Base-by-base conservation (phyloP, 179 eudicot genomes). In the Camellia oleifera region DNA sequence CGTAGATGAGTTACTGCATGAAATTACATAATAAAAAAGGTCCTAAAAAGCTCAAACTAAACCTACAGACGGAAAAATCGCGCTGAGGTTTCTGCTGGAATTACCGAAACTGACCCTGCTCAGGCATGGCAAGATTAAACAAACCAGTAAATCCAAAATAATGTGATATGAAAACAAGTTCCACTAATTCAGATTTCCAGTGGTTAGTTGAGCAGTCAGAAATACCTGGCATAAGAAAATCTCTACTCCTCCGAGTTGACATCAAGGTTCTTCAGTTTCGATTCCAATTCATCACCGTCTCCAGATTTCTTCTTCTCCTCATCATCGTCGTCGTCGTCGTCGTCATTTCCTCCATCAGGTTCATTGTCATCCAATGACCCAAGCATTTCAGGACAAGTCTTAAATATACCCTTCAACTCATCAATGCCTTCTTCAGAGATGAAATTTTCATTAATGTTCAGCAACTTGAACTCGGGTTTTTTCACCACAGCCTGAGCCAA, bases 331-430 rank as follows among this genome's bases (percentile, higher is more conserved):
- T 75, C 90, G 4, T 87, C 86, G 6, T 84, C 88, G 69, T 84
- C 87, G 76, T 84, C 69, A 8, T 80, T 89, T 78, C 81, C 91
- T 71, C 94, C 94, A 4, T 89, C 89, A 46, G 92, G 92, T 65
- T 91, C 94, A 78, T 91, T 91, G 64, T 91, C 94, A 81, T 91
- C 94, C 85, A 91, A 83, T 3, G 92, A 78, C 18, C 89, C 94
- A 70, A 91, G 87, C 61, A 81, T 74, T 72, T 76, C 74, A n/a
- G 83, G 87, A 40, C 65, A 84, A 69, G 66, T 81, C 86, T 86
- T 91, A 66, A 91, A 82, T 7, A 88, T 68, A 32, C 75, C 88
- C 71, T 83, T 86, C 77, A 91, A 82, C 80, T 91, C 91, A 77
- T 89, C 92, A 82, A 91, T 54, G 0, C 91, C 94, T 81, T 91